Percentiles rank a stretch among this genome's conserved stretches.
Evolutionary conservation across 441 rosid species (phyloP).

Genomic region (Adansonia gregorii): DNA sequence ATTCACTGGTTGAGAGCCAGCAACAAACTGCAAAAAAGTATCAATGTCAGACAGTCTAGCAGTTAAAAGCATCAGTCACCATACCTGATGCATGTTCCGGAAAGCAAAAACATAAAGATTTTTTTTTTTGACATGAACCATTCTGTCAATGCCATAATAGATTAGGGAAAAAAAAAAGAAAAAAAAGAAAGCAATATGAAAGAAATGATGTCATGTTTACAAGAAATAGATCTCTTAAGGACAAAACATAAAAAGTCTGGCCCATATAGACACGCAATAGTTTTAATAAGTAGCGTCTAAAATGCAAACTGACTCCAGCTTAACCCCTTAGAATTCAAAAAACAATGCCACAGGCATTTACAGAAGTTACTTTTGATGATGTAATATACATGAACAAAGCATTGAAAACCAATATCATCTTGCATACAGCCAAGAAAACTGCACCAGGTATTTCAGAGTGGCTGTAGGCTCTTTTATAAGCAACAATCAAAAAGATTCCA

Average conservation of each 20-base stretch:
- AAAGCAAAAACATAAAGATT: background rate
- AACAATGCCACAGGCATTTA: background rate
- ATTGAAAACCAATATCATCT: background rate
- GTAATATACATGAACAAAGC: background rate
- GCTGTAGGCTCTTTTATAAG: slow-evolving; percentile 4
- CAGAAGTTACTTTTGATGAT: background rate
- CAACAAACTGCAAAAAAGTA: slow-evolving; percentile 74
- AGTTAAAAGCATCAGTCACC: slow-evolving; percentile 12
- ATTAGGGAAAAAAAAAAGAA: background rate
- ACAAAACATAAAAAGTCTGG: background rate
- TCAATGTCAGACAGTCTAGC: slow-evolving; percentile 23
- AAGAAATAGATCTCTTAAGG: background rate
- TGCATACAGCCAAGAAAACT: background rate
- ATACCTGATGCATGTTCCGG: slow-evolving; percentile 12
- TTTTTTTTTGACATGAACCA: too few species aligned
- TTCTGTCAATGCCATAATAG: background rate
- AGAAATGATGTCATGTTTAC: background rate
- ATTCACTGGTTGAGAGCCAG: slow-evolving; percentile 92
- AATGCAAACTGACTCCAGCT: background rate
- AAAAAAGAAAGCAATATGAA: background rate
- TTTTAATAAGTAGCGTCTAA: background rate
- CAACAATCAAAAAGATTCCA: background rate
- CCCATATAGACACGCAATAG: background rate
- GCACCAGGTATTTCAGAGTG: background rate
- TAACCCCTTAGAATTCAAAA: background rate